phyloP scores from a whole-genome alignment of 2,329 filamentous ascomycete species.

The Aspergillus sp. region DNA sequence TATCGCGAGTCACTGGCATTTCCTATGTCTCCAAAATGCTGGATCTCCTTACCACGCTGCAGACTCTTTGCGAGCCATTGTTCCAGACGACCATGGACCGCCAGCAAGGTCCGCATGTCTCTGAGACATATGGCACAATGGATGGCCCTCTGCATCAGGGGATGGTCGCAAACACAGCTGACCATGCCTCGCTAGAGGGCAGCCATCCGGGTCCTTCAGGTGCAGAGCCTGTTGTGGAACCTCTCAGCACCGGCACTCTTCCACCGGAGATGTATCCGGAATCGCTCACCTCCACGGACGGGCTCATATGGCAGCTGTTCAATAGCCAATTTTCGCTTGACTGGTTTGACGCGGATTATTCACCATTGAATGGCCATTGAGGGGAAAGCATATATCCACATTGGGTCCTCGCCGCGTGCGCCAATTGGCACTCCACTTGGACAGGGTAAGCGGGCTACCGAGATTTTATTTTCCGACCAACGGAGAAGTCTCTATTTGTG shows the following conservation, averaged over 20 bases:
- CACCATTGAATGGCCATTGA: neutral
- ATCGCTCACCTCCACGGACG: slow-evolving; percentile 9
- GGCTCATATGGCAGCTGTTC: slow-evolving; percentile 23
- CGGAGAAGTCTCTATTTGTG: no score
- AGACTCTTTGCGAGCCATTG: slow-evolving; percentile 6
- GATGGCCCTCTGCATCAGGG: neutral
- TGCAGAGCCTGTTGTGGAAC: neutral
- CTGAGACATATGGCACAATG: neutral
- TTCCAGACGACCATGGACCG: neutral
- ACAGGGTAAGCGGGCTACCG: no score
- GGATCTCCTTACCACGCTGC: slow-evolving; percentile 14
- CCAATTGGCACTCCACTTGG: no score
- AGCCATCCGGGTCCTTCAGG: neutral
- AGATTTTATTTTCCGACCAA: no score
- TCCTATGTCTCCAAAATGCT: slow-evolving; percentile 18
- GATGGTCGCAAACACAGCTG: neutral
- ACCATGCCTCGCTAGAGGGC: neutral
- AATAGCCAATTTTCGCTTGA: slow-evolving; percentile 22
- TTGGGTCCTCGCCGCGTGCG: no score
- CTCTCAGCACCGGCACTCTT: no score
- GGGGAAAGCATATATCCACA: no score
- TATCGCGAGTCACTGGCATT: slow-evolving; percentile 17
- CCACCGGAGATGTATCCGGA: neutral
- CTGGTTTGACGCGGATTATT: slow-evolving; percentile 6
- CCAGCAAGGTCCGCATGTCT: neutral